Evolutionary conservation across 441 rosid genomes (phyloP), one percentile per base, ranked within the genome.

Genomic region (Brassica balearica): DNA sequence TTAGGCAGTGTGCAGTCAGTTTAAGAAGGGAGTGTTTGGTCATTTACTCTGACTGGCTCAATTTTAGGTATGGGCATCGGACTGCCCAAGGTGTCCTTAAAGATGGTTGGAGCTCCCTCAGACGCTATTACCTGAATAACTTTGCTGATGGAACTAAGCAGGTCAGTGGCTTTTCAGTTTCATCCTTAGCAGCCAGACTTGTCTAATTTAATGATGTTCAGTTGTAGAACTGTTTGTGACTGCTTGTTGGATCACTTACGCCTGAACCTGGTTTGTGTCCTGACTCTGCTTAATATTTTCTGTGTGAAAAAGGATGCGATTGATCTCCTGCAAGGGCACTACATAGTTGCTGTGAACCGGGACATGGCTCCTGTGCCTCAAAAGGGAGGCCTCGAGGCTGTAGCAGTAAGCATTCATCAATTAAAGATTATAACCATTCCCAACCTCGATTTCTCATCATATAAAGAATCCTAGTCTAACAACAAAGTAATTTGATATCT

Each of bases 321-420:
- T 73, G 99, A 96, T 88, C 96, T 96, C 68, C 74, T 96, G 81
- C 99, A 96, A 85, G 99, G 98, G 69, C 99, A 96, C 79, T 96
- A 94, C 85, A 91, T 96, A 62, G 95, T 91, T 63, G 89, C 98
- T 65, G 86, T 88, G 22, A 90, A 91, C 86, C 89, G 98, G 64
- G 97, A 90, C 77, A 74, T 83, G 79, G 73, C 85, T 48, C 88
- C 90, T 61, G 84, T 86, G 25, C 88, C 97, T 43, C 90, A 80
- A 80, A 85, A 77, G 82, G 84, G 85, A 36, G 92, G 93, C 75
- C 85, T 96, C 27, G 97, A 94, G 88, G 82, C 82, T 66, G 46
- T 90, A 43, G 97, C 97, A 20, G 99, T 96, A 83, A 93, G 99
- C 86, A 69, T 68, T 48, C 65, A 15, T 72, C 36, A 36, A 19